Percentiles rank a stretch among this genome's conserved stretches.
Conservation (phyloP, 345 rosid species). For the Conringia planisiliqua region DNA sequence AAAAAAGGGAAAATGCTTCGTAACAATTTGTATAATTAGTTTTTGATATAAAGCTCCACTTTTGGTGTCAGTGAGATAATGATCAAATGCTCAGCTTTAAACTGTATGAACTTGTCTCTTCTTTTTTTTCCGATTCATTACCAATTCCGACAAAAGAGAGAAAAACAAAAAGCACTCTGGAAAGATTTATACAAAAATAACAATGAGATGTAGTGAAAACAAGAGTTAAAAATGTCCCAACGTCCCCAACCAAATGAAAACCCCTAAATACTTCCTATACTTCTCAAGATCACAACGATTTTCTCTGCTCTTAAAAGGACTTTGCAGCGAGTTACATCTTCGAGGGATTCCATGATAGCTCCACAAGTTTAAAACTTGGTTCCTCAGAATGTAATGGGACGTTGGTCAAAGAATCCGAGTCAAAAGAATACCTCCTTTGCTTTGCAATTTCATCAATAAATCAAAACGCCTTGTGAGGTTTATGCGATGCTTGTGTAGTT, state of each 20-base stretch:
- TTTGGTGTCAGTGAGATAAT: neutral
- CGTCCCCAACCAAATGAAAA: conserved; percentile 24
- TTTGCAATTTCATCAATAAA: conserved; percentile 4
- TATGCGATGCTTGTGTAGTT: conserved; percentile 48
- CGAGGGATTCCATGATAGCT: conserved; percentile 9
- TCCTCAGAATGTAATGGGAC: conserved; percentile 16
- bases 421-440: conserved; percentile 33
- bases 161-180: conserved; percentile 20
- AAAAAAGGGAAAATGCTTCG: conserved; percentile 9
- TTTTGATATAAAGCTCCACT: conserved; percentile 15
- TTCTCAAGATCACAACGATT: neutral
- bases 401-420: conserved; percentile 33
- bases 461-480: neutral
- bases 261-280: conserved; percentile 12
- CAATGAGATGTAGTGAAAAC: conserved; percentile 25
- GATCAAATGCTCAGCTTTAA: conserved; percentile 2
- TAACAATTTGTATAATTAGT: conserved; percentile 30
- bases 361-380: conserved; percentile 9
- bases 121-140: neutral
- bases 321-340: conserved; percentile 22
- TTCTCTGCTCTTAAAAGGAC: conserved; percentile 11
- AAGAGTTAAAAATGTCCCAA: conserved; percentile 26
- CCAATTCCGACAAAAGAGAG: neutral
- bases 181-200: conserved; percentile 6
- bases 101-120: conserved; percentile 3